Evolutionary conservation across 345 rosid genomes (phyloP).

Genomic region (Noccaea bulbosa): DNA sequence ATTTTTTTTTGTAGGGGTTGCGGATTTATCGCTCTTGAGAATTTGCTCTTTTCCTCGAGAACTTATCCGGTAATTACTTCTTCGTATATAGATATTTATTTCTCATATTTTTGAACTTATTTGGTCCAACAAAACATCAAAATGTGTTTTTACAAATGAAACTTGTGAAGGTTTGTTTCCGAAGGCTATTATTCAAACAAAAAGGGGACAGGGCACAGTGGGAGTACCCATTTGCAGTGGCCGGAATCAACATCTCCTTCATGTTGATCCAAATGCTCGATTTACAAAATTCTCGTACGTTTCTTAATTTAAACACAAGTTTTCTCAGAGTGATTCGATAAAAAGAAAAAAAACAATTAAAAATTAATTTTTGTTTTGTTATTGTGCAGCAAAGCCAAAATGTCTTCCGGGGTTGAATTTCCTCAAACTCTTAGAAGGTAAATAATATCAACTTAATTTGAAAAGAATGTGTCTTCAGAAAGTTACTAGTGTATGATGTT

Average conservation of each 20-base stretch:
- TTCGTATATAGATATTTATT: neutral
- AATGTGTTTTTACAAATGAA: conserved; percentile 55
- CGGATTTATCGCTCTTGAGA: conserved; percentile 86
- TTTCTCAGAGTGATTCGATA: too few species aligned
- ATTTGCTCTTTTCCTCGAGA: conserved; percentile 83
- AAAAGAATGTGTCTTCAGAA: neutral
- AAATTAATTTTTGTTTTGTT: neutral
- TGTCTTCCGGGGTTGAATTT: conserved; percentile 76
- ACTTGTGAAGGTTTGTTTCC: conserved; percentile 91
- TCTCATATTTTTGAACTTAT: neutral
- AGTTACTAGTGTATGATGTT: neutral
- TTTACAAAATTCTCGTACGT: conserved; percentile 61
- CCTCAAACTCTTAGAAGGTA: conserved; percentile 87
- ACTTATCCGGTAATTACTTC: conserved; percentile 68
- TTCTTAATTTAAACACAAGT: neutral
- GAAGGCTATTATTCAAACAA: conserved; percentile 88
- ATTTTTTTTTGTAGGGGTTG: conserved; percentile 66
- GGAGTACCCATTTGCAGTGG: conserved; percentile 99
- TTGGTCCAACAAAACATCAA: neutral
- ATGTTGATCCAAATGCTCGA: conserved; percentile 98
- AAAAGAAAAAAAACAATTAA: too few species aligned
- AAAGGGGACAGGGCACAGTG: conserved; percentile 82
- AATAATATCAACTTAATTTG: neutral
- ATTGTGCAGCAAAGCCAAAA: conserved; percentile 73
- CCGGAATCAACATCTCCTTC: conserved; percentile 91